Evolutionary conservation across 2,329 filamentous ascomycete genomes (phyloP), one percentile per base, ranked within the genome.

Genomic region (Cytospora schulzeri): DNA sequence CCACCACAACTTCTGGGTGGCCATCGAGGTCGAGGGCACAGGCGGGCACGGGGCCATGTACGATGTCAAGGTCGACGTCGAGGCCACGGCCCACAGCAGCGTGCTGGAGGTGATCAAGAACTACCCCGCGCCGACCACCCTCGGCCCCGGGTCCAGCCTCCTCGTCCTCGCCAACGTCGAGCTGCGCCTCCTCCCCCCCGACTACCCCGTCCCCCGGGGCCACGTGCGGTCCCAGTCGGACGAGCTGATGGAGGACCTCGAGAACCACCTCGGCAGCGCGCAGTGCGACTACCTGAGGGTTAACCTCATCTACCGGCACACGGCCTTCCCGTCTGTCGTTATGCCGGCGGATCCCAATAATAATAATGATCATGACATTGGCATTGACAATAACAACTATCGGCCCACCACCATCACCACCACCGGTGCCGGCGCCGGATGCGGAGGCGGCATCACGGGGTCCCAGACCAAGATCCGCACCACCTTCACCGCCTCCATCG

Each of bases 221-320:
- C 74, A 79, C 60, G 35, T 70, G 11, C 74, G 75, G 35, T 76
- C 79, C 55, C 79, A 76, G 48, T 81, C 85, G 0, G 84, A 88
- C 15, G 78, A 83, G 50, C 75, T 88, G 35, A 85, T 89, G 19
- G 79, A 84, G 28, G 84, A 88, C 63, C 76, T 89, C 14, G 84
- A 88, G 69, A 75, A 77, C 33, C 80, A 87, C 62, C 79, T 89
- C 3, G 84, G 85, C 33, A 76, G 79, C 60, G 76, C 76, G 4
- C 73, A 73, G 24, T 78, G 77, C 19, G 77, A 81, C 38, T 88
- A 85, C 67, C 73, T 88, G 57, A 78, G 78, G 3, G 76, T 88
- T 19, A 76, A 76, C 24, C 68, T 88, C 9, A 80, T 76, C 8
- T 89, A 88, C 69, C 77, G 77, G 2, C 85, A 88, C 69, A 85